These are phyloP conservation scores for Colletotrichum brevisporum DNA, from an alignment of 2,329 filamentous ascomycete species.

Conservation along the genomic window DNA sequence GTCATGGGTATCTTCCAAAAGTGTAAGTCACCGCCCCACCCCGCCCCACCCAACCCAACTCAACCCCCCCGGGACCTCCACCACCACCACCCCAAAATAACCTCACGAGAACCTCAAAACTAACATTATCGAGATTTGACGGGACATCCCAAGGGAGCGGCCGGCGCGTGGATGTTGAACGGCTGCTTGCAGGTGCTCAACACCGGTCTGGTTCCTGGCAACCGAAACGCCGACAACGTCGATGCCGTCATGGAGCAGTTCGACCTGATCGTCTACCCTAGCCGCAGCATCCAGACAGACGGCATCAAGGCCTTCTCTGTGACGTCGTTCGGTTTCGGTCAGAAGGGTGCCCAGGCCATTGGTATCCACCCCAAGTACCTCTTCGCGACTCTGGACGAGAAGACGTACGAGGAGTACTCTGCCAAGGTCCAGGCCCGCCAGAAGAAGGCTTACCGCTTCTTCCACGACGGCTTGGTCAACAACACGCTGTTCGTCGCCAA, in stretches of 20 bases:
- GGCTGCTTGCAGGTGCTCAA: conserved; percentile 96
- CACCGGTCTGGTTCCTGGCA: conserved; percentile 92
- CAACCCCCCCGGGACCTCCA: too few species aligned
- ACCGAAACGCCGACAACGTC: conserved; percentile 98
- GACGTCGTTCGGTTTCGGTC: conserved; percentile 98
- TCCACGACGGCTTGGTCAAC: conserved; percentile 98
- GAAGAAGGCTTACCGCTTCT: conserved; percentile 99
- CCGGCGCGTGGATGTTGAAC: conserved; percentile 99
- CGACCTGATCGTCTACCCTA: conserved; percentile 97
- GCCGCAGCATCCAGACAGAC: conserved; percentile 94
- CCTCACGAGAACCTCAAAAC: too few species aligned
- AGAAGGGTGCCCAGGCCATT: conserved; percentile 98
- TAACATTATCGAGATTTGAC: conserved; percentile 73
- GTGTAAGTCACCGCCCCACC: conserved; percentile 54
- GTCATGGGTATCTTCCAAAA: conserved; percentile 99
- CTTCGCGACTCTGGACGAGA: conserved; percentile 91
- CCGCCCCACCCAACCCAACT: too few species aligned
- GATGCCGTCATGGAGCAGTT: conserved; percentile 98
- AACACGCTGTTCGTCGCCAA: conserved; percentile 98
- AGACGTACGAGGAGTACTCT: conserved; percentile 86
- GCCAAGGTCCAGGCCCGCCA: conserved; percentile 91
- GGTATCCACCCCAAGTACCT: conserved; percentile 98
- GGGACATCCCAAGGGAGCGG: conserved; percentile 98
- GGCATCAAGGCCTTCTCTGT: conserved; percentile 99
- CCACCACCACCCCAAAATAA: too few species aligned